Percentiles rank a stretch among this genome's conserved stretches.
Evolutionary conservation across 2,329 filamentous ascomycete genomes (phyloP).

Genomic region (Eutypella sp.): DNA sequence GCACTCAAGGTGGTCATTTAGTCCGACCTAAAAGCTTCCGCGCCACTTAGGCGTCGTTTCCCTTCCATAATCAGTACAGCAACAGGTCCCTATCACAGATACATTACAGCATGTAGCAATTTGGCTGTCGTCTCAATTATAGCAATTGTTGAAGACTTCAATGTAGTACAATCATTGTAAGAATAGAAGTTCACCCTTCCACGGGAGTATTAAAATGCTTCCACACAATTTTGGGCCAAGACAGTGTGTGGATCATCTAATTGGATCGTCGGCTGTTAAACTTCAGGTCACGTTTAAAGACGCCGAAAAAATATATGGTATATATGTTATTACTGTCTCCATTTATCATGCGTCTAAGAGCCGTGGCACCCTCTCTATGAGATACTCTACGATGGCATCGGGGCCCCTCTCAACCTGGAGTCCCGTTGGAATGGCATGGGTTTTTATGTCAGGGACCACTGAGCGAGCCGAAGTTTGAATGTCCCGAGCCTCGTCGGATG

Average conservation of each 20-base stretch:
- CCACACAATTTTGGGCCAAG: neutral
- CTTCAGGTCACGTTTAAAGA: neutral
- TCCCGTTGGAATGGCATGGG: conserved; percentile 48
- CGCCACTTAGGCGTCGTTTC: no score
- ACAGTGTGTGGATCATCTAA: neutral
- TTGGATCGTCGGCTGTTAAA: neutral
- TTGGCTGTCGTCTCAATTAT: neutral
- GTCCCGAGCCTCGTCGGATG: conserved; percentile 39
- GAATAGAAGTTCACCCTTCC: neutral
- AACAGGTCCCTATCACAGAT: no score
- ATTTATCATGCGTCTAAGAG: neutral
- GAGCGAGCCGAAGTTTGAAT: conserved; percentile 40
- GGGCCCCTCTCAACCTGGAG: conserved; percentile 49
- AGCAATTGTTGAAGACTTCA: neutral
- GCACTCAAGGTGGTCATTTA: no score
- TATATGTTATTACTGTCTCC: neutral
- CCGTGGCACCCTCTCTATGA: conserved; percentile 18
- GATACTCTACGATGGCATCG: conserved; percentile 46
- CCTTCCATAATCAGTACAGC: no score
- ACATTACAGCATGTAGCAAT: no score
- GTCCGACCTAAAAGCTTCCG: no score
- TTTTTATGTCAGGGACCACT: conserved; percentile 42
- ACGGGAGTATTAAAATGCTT: neutral
- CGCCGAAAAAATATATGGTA: neutral
- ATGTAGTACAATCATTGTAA: neutral